Conservation (phyloP, 148 eudicot genomes). For the Selenicereus undatus region DNA sequence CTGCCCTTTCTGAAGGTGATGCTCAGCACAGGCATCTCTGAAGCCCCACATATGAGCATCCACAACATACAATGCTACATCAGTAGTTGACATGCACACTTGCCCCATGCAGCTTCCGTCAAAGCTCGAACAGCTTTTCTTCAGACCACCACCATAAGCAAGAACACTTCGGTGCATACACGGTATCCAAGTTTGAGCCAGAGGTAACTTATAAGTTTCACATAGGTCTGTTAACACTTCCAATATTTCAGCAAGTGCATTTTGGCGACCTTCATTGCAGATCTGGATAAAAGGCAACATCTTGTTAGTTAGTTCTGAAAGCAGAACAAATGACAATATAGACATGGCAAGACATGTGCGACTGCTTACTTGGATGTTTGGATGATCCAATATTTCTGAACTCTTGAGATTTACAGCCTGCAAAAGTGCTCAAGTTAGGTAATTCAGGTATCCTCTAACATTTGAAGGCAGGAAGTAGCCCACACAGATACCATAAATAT, state of each 20-base stretch:
- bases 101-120: constrained; percentile 92
- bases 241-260: constrained; percentile 81
- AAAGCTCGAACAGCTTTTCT: constrained; percentile 85
- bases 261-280: constrained; percentile 85
- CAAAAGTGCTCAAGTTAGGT: constrained; percentile 32
- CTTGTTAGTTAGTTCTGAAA: constrained; percentile 13
- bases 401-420: constrained; percentile 95
- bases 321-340: constrained; percentile 8
- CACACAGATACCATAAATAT: too few species aligned
- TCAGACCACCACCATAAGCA: constrained; percentile 75
- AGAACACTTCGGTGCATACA: constrained; percentile 85
- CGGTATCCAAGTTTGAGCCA: constrained; percentile 98
- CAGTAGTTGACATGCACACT: constrained; percentile 94
- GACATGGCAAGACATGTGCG: background rate
- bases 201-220: constrained; percentile 78
- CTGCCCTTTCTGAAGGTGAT: constrained; percentile 87
- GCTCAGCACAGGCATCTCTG: constrained; percentile 92
- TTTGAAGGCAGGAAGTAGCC: background rate
- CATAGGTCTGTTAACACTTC: constrained; percentile 77
- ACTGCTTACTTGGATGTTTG: constrained; percentile 60
- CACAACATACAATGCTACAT: constrained; percentile 80
- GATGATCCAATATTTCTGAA: constrained; percentile 75
- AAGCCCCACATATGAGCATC: constrained; percentile 94
- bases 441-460: constrained; percentile 25
- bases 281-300: constrained; percentile 49